Percentiles rank a stretch among this genome's conserved stretches.
These are phyloP conservation scores for Inga laurina DNA, from an alignment of 306 rosid species.

Conservation along the genomic window DNA sequence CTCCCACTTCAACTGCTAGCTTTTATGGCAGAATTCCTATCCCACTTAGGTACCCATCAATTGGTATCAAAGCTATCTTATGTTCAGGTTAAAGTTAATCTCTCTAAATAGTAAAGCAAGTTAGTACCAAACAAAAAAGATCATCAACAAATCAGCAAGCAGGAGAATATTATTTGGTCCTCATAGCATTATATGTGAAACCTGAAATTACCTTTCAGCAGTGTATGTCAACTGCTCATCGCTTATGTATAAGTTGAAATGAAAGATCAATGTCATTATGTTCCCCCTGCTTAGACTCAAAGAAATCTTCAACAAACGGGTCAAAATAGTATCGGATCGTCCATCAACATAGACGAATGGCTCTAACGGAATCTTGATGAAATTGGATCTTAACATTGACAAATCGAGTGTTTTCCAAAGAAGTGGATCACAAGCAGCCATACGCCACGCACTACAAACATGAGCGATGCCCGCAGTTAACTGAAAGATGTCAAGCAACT, in stretches of 20 bases:
- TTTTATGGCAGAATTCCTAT: no score
- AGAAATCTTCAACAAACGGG: slow-evolving; percentile 65
- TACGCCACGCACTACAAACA: slow-evolving; percentile 74
- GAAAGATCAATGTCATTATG: slow-evolving; percentile 62
- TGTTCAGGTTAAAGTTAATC: background rate
- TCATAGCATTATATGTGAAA: background rate
- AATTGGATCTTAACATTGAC: slow-evolving; percentile 66
- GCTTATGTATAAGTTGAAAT: slow-evolving; percentile 66
- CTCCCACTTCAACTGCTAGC: no score
- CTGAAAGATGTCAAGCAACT: slow-evolving; percentile 59
- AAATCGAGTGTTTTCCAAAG: slow-evolving; percentile 80
- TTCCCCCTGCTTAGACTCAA: slow-evolving; percentile 62
- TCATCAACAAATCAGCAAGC: slow-evolving; percentile 20
- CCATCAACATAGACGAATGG: slow-evolving; percentile 73
- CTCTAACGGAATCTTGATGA: slow-evolving; percentile 74
- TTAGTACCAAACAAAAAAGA: slow-evolving; percentile 7
- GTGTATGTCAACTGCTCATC: slow-evolving; percentile 75
- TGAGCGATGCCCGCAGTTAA: slow-evolving; percentile 69
- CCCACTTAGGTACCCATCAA: no score
- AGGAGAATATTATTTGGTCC: background rate
- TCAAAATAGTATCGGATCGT: slow-evolving; percentile 55
- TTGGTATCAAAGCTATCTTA: no score
- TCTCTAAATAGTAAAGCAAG: slow-evolving; percentile 10
- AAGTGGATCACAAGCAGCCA: slow-evolving; percentile 70
- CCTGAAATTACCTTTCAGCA: slow-evolving; percentile 76